phyloP scores from a whole-genome alignment of 108 stramenopile species.

The Fragilaria radians region DNA sequence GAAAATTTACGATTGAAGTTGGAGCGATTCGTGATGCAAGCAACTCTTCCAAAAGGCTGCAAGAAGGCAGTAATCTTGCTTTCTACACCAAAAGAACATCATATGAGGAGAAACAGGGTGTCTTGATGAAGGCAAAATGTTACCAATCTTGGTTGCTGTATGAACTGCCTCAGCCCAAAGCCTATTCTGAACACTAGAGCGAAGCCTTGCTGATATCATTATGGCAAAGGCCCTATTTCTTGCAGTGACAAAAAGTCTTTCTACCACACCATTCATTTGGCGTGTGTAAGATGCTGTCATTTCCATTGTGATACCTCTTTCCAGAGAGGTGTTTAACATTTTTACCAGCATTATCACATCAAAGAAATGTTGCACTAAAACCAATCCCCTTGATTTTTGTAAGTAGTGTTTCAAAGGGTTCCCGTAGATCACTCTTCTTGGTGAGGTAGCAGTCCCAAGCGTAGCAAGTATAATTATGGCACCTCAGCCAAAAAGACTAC shows the following conservation, averaged over 20 bases:
- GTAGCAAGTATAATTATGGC: constrained; percentile 37
- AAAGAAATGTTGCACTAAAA: no score
- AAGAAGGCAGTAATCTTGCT: neutral
- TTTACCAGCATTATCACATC: neutral
- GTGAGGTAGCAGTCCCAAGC: constrained; percentile 39
- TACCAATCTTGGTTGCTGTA: neutral
- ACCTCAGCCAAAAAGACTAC: no score
- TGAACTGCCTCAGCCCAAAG: constrained; percentile 1
- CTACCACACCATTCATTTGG: constrained; percentile 10
- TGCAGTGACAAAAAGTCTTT: constrained; percentile 1
- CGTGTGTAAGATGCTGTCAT: constrained; percentile 6
- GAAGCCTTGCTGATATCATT: neutral
- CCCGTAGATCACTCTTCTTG: no score
- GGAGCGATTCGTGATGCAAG: neutral
- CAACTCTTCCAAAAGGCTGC: neutral
- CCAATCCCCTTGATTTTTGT: no score
- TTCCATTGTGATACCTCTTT: constrained; percentile 1
- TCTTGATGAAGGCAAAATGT: neutral
- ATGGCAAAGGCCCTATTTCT: neutral
- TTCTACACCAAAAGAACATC: neutral
- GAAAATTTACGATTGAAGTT: neutral
- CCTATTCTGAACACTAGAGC: neutral
- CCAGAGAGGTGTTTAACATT: neutral
- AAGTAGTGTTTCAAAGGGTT: no score
- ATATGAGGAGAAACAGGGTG: neutral